phyloP scores from a whole-genome alignment of 192 early-diverging fungal species.

The Coemansia sp. region DNA sequence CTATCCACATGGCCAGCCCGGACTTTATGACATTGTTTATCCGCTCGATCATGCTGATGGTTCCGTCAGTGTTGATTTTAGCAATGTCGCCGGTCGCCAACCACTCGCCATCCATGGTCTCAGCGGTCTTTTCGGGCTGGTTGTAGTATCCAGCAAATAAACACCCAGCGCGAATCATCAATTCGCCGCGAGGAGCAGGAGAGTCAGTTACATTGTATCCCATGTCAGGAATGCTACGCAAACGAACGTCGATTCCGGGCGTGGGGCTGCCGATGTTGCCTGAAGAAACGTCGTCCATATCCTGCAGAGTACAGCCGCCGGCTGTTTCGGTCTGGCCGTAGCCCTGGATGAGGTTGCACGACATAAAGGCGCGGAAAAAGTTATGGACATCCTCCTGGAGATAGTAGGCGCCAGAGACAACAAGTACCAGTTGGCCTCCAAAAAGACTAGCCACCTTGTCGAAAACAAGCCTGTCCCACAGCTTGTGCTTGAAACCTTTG shows the following conservation, averaged over 20 bases:
- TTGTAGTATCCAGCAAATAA: conserved; percentile 77
- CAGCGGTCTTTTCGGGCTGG: conserved; percentile 67
- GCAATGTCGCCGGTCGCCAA: conserved; percentile 79
- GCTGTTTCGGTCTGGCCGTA: background rate
- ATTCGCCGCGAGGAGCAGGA: conserved; percentile 77
- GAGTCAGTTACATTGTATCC: conserved; percentile 72
- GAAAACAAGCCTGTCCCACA: conserved; percentile 89
- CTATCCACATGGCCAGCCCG: conserved; percentile 79
- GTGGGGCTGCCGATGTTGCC: conserved; percentile 61
- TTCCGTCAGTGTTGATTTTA: conserved; percentile 62
- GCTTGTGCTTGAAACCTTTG: conserved; percentile 60
- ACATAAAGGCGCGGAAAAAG: conserved; percentile 68
- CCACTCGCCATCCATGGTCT: conserved; percentile 76
- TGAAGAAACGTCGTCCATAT: background rate
- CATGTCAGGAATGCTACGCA: conserved; percentile 69
- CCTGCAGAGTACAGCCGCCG: background rate
- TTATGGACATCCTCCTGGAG: conserved; percentile 69
- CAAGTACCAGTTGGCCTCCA: conserved; percentile 71
- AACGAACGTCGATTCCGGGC: conserved; percentile 70
- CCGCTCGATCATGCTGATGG: conserved; percentile 70
- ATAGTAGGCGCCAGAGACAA: conserved; percentile 72
- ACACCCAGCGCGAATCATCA: conserved; percentile 72
- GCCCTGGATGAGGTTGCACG: conserved; percentile 17
- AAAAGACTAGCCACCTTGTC: conserved; percentile 70
- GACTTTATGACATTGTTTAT: conserved; percentile 77